Base-by-base conservation (phyloP, 2,329 filamentous ascomycete species). In the Aspergillus calidoustus region DNA sequence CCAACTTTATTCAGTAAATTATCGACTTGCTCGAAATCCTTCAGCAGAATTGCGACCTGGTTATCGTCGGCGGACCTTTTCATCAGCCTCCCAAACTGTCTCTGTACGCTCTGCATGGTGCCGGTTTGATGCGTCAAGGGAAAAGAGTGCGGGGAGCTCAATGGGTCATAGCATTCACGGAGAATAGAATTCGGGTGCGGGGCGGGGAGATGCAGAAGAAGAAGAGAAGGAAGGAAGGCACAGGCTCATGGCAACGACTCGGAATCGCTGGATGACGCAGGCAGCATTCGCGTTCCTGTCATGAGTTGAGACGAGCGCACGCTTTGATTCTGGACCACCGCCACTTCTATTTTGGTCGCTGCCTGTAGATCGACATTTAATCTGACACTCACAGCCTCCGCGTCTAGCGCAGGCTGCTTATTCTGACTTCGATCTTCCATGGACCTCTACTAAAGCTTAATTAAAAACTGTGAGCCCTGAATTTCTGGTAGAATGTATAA, bases 1-100 rank as follows among this genome's bases (percentile, higher is more conserved):
- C 80, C 61, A 80, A 92, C 91, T 82, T 87, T 88, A 66, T 86
- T 84, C 65, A 95, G 83, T 73, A 93, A 85, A 67, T 86, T 86
- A 75, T 95, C 90, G 28, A 89, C 90, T 76, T 93, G 89, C 68
- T 92, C 89, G 73, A 93, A 95, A 71, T 95, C 91, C 69, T 87
- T 89, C 60, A 96, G 80, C 57, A 95, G 82, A 49, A 89, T 84
- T 11, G 89, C 88, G 50, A 94, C 88, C 72, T 92, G 89, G 66
- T 89, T 89, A 73, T 92, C 89, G 76, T 95, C 90, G 60, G 89
- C 90, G 25, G 88, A 87, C 64, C 88, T 85, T 71, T 86, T 87
- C 78, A 87, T 84, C 72, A 93, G 86, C 76, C 86, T 89, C 64
- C 90, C 91, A 68, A 93, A 89, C 71, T 89, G 87, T 66, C 91